Evolutionary conservation across 2,329 filamentous ascomycete genomes (phyloP), one percentile per base, ranked within the genome.

Genomic region (Cercospora sojina): DNA sequence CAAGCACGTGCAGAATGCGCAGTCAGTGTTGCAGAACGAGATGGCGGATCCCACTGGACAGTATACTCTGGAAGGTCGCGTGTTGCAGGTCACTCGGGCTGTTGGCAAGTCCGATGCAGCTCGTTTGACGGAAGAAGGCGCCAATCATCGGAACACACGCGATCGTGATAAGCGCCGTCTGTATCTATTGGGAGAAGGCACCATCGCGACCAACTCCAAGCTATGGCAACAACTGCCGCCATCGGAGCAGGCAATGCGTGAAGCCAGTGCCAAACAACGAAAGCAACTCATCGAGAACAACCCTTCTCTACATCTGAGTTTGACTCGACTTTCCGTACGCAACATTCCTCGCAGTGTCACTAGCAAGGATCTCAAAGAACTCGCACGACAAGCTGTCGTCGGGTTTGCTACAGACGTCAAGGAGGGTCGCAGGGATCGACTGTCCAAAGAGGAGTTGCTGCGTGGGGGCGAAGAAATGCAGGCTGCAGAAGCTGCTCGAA

Each of bases 401-500:
- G 93, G 92, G 0, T 99, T 99, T 75, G 93, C 95, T 47, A 90
- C 85, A 68, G 95, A 99, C 74, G 92, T 94, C 71, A 96, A 93
- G 77, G 85, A 84, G 29, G 92, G 91, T 13, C 85, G 84, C 38
- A 90, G 95, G 29, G 82, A 90, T 69, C 90, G 89, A 20, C 84
- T 99, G 3, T 95, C 91, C n/a, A 93, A 91, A 75, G 95, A 99
- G 74, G 96, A 99, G 78, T 85, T 91, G 62, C 83, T 87, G 16
- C 88, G 95, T 47, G 93, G 92, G 59, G 90, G 91, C 10, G 89
- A 91, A 32, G 89, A 91, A 58, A 93, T 93, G 83, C 88, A 87
- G 72, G 88, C 91, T 67, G 91, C 92, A 3, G 95, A 99, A 76
- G 87, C 86, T 58, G 84, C 88, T 69, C 88, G 95, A 64, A 96